Evolutionary conservation across 805 yeast genomes (phyloP), one percentile per base, ranked within the genome.

Genomic region (Kluyveromyces starmeri): DNA sequence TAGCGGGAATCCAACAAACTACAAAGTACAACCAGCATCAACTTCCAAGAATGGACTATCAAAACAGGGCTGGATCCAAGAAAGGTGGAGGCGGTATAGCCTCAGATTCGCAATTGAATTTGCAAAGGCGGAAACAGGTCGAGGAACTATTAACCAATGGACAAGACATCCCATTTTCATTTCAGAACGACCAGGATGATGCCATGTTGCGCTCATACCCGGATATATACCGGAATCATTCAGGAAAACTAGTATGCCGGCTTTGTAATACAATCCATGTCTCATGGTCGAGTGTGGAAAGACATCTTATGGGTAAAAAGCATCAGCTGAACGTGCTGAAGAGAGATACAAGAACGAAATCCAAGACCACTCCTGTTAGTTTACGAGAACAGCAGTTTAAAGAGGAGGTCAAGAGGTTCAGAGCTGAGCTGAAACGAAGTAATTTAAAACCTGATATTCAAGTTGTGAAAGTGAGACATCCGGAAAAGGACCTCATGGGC

Each of bases 41-140:
- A n/a, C n/a, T n/a, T n/a, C n/a, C n/a, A n/a, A n/a, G n/a, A 5
- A 86, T 86, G 96, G 95, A 86, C 55, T 83, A 83, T 51, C 88
- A 84, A 42, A 83, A 82, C 46, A 62, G 95, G 48, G 94, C 83
- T 2, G 95, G 95, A 28, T 80, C 94, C 5, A 86, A 86, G 59
- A 77, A 83, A 53, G 96, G 96, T 22, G 74, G 80, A 19, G 96
- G 96, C 45, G 96, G 95, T 5, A 66, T 86, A 13, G 96, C 95
- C 1, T 82, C 83, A 4, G 62, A 65, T 28, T 71, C 75, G 14
- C 86, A 81, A 43, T 65, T 78, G 5, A 82, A 83, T 47, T 71
- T 75, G 4, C 79, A 79, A 28, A 66, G 88, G 30, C 65, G 78
- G 37, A 75, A 75, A 38, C 68, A 94, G 24, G 70, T 85, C 7